Base-by-base conservation (phyloP, 306 rosid genomes). In the Corylus americana region DNA sequence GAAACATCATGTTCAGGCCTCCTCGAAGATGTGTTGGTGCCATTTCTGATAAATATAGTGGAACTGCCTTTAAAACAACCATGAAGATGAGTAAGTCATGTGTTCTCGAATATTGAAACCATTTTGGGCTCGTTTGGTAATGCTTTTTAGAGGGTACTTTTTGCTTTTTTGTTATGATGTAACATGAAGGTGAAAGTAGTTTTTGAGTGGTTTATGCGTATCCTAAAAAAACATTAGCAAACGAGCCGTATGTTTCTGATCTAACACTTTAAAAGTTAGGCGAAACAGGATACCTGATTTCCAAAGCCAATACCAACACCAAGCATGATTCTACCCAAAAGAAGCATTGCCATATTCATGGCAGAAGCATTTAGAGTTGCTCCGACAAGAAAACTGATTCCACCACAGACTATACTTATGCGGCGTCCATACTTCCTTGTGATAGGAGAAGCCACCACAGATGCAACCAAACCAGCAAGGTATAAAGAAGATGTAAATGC, bases 271-370 rank as follows among this genome's bases (percentile, higher is more conserved):
- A 58, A 2, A 76, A 9, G 27, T 31, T 54, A 77, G 49, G 55
- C n/a, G 70, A 78, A 76, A 69, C 22, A 8, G 51, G 22, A 14
- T 79, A 94, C 97, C 97, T 94, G 98, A 80, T 94, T 91, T 61
- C 97, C 98, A 76, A 94, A 94, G 55, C 98, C 98, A 50, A 94
- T 94, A 69, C 98, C 98, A 58, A 94, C 79, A 39, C 98, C 98
- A 54, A 94, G 97, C 98, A 94, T 85, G 80, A 94, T 90, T 67
- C 97, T 85, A 14, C 98, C 97, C 31, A 91, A 12, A 64, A 94
- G 81, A 64, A 94, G 92, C 97, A 94, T 94, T 73, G 48, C 77
- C 39, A 94, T 72, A 71, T 91, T 91, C 39, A 62, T 82, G 45
- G 98, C 93, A 6, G 87, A 55, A 14, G 97, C 97, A 78, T 92